Percentiles rank a stretch among this genome's conserved stretches.
phyloP scores from a whole-genome alignment of 1,284 basidiomycete species.

The Cryptococcus neoformans region DNA sequence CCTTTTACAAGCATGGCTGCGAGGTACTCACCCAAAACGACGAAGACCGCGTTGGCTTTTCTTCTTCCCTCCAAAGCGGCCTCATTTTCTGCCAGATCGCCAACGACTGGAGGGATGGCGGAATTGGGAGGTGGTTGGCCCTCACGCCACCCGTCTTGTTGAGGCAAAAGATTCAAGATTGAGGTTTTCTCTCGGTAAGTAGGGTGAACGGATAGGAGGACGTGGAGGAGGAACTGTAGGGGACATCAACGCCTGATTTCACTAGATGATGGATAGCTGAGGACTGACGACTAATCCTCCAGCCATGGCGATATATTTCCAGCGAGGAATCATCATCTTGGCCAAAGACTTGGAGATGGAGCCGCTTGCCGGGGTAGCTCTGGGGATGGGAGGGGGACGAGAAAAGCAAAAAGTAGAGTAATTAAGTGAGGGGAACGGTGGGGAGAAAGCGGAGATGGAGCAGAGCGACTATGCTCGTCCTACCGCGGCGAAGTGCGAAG shows the following conservation, averaged over 20 bases:
- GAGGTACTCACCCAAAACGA: conserved; percentile 59
- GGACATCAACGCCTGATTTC: not conserved
- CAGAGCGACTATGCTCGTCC: too few species aligned
- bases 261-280: not conserved
- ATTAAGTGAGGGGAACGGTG: too few species aligned
- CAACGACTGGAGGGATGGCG: conserved; percentile 22
- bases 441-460: too few species aligned
- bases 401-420: too few species aligned
- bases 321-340: conserved; percentile 39
- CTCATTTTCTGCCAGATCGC: conserved; percentile 26
- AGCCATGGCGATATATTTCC: conserved; percentile 41
- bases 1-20: not conserved
- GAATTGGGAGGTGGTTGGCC: conserved; percentile 12
- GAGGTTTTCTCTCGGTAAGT: conserved; percentile 42
- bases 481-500: too few species aligned
- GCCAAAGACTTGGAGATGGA: too few species aligned
- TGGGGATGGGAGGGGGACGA: too few species aligned
- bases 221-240: conserved; percentile 35
- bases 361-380: too few species aligned
- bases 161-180: conserved; percentile 16
- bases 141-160: conserved; percentile 8
- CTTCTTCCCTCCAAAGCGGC: conserved; percentile 27
- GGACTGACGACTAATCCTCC: conserved; percentile 34
- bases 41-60: conserved; percentile 82
- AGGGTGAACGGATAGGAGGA: conserved; percentile 42